A percentile compares a stretch with the other conserved stretches of the same genome.
Evolutionary conservation across 148 eudicot genomes (phyloP).

Genomic region (Persicaria maculosa): DNA sequence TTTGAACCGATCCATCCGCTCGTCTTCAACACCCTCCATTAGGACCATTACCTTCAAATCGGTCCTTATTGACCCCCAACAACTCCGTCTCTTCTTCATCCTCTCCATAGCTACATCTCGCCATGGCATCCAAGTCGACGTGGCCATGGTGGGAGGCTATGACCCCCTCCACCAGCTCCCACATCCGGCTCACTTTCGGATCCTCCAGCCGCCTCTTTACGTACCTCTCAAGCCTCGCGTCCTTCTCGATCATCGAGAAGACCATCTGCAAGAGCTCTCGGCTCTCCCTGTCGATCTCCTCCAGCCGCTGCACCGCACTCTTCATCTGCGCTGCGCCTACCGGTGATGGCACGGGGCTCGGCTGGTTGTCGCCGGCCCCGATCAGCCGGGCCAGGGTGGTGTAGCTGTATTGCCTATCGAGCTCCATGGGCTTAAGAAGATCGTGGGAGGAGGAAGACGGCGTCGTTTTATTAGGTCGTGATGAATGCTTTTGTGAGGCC

Average conservation of each 20-base stretch:
- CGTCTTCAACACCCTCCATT: neutral
- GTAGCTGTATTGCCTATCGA: neutral
- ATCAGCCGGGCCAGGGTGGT: neutral
- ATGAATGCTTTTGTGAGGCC: too few relatives aligned
- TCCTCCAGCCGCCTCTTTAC: slow-evolving; percentile 18
- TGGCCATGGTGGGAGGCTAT: slow-evolving; percentile 14
- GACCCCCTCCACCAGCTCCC: slow-evolving; percentile 25
- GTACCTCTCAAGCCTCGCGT: slow-evolving; percentile 20
- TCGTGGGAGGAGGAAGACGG: neutral
- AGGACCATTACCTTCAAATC: neutral
- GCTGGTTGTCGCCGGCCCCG: neutral
- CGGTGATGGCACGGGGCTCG: slow-evolving; percentile 13
- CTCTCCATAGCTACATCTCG: neutral
- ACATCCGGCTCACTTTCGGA: slow-evolving; percentile 25
- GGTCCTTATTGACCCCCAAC: neutral
- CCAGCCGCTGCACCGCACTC: slow-evolving; percentile 13
- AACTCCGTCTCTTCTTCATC: neutral
- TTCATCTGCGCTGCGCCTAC: slow-evolving; percentile 17
- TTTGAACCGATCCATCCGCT: neutral
- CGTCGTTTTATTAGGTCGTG: too few relatives aligned
- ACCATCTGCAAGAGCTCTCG: slow-evolving; percentile 16
- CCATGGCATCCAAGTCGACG: neutral
- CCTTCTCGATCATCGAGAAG: slow-evolving; percentile 21
- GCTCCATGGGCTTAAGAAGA: neutral
- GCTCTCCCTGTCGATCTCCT: slow-evolving; percentile 25